Evolutionary conservation across 768 basidiomycete species (phyloP), one percentile per base, ranked within the genome.

Genomic region (Rhodosporidiobolus sp.): DNA sequence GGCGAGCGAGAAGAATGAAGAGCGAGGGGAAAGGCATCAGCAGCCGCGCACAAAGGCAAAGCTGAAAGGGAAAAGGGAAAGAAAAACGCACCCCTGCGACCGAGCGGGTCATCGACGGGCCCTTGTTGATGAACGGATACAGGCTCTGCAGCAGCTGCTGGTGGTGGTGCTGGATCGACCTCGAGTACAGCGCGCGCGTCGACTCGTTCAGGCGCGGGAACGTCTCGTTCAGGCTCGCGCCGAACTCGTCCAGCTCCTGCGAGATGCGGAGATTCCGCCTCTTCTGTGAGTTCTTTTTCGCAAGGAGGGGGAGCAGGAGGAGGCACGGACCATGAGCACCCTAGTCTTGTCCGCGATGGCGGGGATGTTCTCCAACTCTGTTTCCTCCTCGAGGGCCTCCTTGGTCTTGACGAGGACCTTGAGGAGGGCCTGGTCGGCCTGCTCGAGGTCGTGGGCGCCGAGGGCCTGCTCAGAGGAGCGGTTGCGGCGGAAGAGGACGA

Each of bases 121-220:
- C 32, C 49, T 65, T 62, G 56, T 63, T 59, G 45, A 76, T 32
- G 68, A 56, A 76, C 19, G 70, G 70, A 45, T 67, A 76, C n/a
- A 76, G 65, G 11, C 35, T 59, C 45, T 53, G 38, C 53, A 72
- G 72, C n/a, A 76, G 71, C 7, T 43, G 14, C 45, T 66, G 53
- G 43, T 72, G 68, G 60, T 75, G 74, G 45, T 71, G 66, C 17
- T 57, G 48, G 16, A 75, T 30, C 4, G 62, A 64, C 38, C 74
- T 63, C 38, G 67, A 45, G 70, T 75, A 75, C 12, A 69, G 61
- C 24, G 63, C 70, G 45, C 62, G 43, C 7, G 69, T 71, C 11
- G 65, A 28, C 5, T 35, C 38, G 50, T 75, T 75, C 9, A 75
- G 57, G n/a, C 48, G 56, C 4, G 73, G 52, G 46, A 59, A 74